Evolutionary conservation across 164 flowering plant genomes (phyloP), one percentile per base, ranked within the genome.

Genomic region (Piper longum): DNA sequence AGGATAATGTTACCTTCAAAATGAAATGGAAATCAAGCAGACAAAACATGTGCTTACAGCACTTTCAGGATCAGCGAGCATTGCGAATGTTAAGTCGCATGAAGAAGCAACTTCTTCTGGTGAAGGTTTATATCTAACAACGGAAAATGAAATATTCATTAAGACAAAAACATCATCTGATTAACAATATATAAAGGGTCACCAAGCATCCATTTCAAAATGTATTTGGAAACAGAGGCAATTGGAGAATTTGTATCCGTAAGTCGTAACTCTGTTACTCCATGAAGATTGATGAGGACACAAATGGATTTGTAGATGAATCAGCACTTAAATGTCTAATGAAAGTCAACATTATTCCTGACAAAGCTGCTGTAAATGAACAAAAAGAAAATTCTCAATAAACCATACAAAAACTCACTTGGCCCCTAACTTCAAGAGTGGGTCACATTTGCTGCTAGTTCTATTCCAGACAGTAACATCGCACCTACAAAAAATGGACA

Each of bases 41-140:
- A 48, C 41, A 26, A 13, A 56, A 58, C 69, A 75, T 73, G 74
- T 76, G 84, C 96, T 61, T 83, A 91, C 98, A 70, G 96, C 98
- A 80, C 98, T 89, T 75, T 87, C 82, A 64, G 98, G 98, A 77
- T 89, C 98, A 65, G 98, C 90, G 64, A 91, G 98, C 96, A 91
- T 87, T 61, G 96, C 88, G 76, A 91, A 87, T 71, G 92, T 91
- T 69, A 91, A 77, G 76, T 91, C 98, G 73, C 96, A 91, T 57
- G 83, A 75, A 61, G 91, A 90, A 56, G 95, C 86, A 26, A 91
- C 96, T 80, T 87, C 96, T 67, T 82, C 80, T 11, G 98, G 98
- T 55, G 92, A 79, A 19, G 96, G 62, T 69, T 78, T 76, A 72
- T 85, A 87, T 67, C 98, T 91, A 86, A 8, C 1, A 5, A 48